A percentile compares a stretch with the other conserved stretches of the same genome.
Evolutionary conservation across 108 stramenopile species (phyloP).

Genomic region (Aureococcus anophagefferens): DNA sequence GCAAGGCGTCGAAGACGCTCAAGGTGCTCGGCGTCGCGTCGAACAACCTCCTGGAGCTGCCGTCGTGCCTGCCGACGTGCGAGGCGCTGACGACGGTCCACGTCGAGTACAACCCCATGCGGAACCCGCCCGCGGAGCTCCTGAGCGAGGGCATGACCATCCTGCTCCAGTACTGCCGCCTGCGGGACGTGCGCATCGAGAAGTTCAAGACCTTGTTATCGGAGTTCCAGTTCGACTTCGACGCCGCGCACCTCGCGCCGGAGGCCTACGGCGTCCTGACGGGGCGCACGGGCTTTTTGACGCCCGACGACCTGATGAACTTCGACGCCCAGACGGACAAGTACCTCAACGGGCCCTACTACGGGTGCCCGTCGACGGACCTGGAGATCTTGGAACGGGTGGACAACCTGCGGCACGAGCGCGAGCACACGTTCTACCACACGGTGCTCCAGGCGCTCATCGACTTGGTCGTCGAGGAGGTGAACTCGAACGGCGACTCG

Average conservation of each 20-base stretch:
- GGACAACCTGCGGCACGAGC: slow-evolving; percentile 10
- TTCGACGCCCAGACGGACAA: slow-evolving; percentile 18
- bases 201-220: slow-evolving; percentile 8
- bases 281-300: slow-evolving; percentile 28
- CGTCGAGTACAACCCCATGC: slow-evolving; percentile 29
- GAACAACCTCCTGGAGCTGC: slow-evolving; percentile 29
- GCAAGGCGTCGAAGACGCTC: slow-evolving; percentile 2
- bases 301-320: slow-evolving; percentile 19
- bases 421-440: slow-evolving; percentile 21
- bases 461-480: background rate
- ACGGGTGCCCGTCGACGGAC: slow-evolving; percentile 16
- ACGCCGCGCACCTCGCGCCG: slow-evolving; percentile 3
- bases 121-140: slow-evolving; percentile 21
- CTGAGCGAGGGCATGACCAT: slow-evolving; percentile 15
- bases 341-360: slow-evolving; percentile 24
- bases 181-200: slow-evolving; percentile 11
- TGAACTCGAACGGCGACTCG: background rate
- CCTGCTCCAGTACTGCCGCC: slow-evolving; percentile 15
- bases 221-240: slow-evolving; percentile 16
- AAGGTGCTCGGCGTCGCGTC: slow-evolving; percentile 7
- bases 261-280: slow-evolving; percentile 19
- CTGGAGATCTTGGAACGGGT: slow-evolving; percentile 15
- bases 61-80: slow-evolving; percentile 2
- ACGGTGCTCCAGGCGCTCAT: slow-evolving; percentile 11
- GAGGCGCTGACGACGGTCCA: background rate